A percentile compares a stretch with the other conserved stretches of the same genome.
These are phyloP conservation scores for Lepidium aucheri DNA, from an alignment of 345 rosid species.

Conservation along the genomic window DNA sequence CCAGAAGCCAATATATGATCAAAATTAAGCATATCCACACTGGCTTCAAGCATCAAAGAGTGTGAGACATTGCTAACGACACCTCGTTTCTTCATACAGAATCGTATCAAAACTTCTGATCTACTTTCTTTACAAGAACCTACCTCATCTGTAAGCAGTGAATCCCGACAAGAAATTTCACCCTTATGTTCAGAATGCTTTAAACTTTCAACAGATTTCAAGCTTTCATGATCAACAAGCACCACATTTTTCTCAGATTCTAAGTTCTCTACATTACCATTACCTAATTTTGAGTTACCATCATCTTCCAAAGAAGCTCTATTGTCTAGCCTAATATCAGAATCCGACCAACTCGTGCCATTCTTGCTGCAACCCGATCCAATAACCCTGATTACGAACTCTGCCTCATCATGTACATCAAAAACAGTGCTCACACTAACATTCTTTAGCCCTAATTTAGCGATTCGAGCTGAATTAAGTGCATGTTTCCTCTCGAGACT, in stretches of 20 bases:
- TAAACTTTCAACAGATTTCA: conserved; percentile 6
- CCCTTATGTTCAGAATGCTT: neutral
- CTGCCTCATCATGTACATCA: conserved; percentile 52
- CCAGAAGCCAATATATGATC: conserved; percentile 38
- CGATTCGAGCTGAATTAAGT: conserved; percentile 69
- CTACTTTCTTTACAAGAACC: neutral
- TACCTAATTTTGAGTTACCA: conserved; percentile 17
- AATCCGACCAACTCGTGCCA: conserved; percentile 16
- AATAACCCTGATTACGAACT: conserved; percentile 37
- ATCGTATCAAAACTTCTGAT: conserved; percentile 12
- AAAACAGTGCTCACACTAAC: conserved; percentile 43
- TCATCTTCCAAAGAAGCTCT: conserved; percentile 1
- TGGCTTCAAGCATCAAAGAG: conserved; percentile 14
- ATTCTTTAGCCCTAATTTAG: conserved; percentile 62
- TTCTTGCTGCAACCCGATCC: conserved; percentile 12
- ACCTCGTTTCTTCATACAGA: conserved; percentile 41
- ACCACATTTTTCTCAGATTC: conserved; percentile 4
- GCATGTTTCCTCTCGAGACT: conserved; percentile 68
- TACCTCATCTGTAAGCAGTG: neutral
- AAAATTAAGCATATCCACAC: conserved; percentile 16
- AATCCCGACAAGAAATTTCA: neutral
- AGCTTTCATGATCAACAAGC: conserved; percentile 1
- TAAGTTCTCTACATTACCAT: neutral
- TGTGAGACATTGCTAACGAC: conserved; percentile 25
- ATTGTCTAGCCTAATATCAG: neutral